Conservation (phyloP, 352 stramenopile genomes). For the Thalassiosira exigua region DNA sequence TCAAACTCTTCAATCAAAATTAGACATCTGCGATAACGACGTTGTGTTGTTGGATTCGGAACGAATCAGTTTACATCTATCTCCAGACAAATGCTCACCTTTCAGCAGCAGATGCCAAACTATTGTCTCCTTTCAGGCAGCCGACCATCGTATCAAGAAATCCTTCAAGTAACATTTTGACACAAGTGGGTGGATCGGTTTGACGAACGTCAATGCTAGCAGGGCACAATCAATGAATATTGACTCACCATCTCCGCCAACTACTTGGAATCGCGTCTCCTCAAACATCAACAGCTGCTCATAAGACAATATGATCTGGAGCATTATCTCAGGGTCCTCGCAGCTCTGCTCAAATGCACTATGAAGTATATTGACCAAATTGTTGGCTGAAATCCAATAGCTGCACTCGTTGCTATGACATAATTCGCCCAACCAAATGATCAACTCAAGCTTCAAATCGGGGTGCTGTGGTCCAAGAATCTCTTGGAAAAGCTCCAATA, state of each 20-base stretch:
- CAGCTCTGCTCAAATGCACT: constrained; percentile 12
- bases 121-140: not conserved
- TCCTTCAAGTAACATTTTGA: too few relatives aligned
- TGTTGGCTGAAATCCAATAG: constrained; percentile 45
- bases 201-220: too few relatives aligned
- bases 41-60: too few relatives aligned
- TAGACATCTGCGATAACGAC: too few relatives aligned
- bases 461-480: constrained; percentile 89
- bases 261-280: constrained; percentile 46
- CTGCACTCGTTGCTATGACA: constrained; percentile 51
- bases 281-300: constrained; percentile 68
- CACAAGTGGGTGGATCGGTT: too few relatives aligned
- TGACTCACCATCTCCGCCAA: constrained; percentile 43
- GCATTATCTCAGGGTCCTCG: constrained; percentile 76
- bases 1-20: constrained; percentile 6
- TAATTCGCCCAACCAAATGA: constrained; percentile 83
- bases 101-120: constrained; percentile 26
- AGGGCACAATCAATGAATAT: too few relatives aligned
- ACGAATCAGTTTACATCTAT: too few relatives aligned
- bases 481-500: constrained; percentile 89
- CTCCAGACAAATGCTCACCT: too few relatives aligned
- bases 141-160: not conserved
- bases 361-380: constrained; percentile 40
- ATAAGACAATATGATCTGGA: constrained; percentile 80
- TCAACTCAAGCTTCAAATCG: constrained; percentile 84